These are phyloP conservation scores for Ophryocystis elektroscirrha DNA, from an alignment of 169 alveolate genomes.

Conservation along the genomic window DNA sequence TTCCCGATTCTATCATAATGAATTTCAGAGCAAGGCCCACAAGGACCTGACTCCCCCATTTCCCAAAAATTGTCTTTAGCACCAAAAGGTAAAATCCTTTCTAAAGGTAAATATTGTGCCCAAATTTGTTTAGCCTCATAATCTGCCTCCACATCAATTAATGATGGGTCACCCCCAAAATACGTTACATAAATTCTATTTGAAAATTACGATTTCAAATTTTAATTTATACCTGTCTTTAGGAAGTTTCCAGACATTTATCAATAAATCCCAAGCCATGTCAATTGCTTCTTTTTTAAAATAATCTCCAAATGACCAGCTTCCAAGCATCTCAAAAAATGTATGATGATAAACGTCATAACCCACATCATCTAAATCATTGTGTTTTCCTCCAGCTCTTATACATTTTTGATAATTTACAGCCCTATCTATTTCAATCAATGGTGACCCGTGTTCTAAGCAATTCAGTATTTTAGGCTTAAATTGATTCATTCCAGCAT, in stretches of 20 bases:
- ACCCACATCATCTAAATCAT: conserved; percentile 74
- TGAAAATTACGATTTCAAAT: background rate
- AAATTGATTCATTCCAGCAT: conserved; percentile 80
- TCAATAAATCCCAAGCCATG: conserved; percentile 69
- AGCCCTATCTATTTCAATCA: conserved; percentile 60
- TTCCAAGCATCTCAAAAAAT: conserved; percentile 82
- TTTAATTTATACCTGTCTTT: conserved; percentile 20
- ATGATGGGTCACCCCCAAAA: conserved; percentile 69
- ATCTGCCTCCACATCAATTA: conserved; percentile 56
- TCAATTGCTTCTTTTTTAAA: conserved; percentile 68
- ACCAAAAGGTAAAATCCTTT: conserved; percentile 23
- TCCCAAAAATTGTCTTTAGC: conserved; percentile 79
- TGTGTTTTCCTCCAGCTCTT: conserved; percentile 64
- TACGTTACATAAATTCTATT: conserved; percentile 63
- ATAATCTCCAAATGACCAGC: conserved; percentile 81
- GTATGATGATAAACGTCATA: conserved; percentile 79
- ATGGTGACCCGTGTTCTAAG: conserved; percentile 55
- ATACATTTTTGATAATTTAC: conserved; percentile 76
- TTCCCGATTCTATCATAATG: conserved; percentile 69
- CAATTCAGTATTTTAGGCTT: conserved; percentile 59
- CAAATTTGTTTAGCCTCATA: conserved; percentile 56
- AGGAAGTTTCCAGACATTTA: conserved; percentile 51
- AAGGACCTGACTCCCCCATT: conserved; percentile 88
- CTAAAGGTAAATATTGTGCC: conserved; percentile 51
- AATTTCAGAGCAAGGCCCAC: conserved; percentile 85